Percentiles rank a stretch among this genome's conserved stretches.
phyloP scores from a whole-genome alignment of 495 filamentous ascomycete species.

The Tetracladium marchalianum region DNA sequence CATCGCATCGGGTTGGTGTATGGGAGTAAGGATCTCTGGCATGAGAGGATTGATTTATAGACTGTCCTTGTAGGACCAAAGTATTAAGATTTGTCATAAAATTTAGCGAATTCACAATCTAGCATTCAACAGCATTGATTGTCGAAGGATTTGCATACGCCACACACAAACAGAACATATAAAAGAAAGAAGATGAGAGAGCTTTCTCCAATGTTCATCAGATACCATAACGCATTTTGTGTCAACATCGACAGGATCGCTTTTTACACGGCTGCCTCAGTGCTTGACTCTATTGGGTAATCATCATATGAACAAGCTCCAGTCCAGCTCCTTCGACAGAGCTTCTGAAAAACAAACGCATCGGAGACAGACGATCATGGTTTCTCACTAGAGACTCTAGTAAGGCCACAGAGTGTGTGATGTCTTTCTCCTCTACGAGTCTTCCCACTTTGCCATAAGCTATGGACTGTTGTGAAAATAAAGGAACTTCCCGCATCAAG shows the following conservation, averaged over 20 bases:
- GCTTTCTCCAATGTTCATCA: constrained; percentile 55
- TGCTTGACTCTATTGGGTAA: constrained; percentile 99
- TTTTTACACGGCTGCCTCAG: constrained; percentile 56
- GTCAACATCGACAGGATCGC: constrained; percentile 52
- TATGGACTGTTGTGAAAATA: constrained; percentile 46
- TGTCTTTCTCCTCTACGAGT: constrained; percentile 5
- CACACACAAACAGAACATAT: background rate
- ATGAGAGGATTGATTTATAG: constrained; percentile 1
- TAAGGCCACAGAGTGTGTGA: constrained; percentile 13
- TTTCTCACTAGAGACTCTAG: constrained; percentile 19
- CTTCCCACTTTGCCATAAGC: constrained; percentile 55
- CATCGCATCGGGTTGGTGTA: background rate
- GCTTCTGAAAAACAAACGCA: constrained; percentile 31
- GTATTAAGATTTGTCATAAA: too few species aligned
- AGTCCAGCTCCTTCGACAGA: constrained; percentile 61
- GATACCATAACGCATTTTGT: constrained; percentile 77
- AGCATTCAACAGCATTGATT: too few species aligned
- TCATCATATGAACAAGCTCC: constrained; percentile 82
- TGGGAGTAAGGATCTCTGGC: constrained; percentile 3
- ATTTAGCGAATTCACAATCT: too few species aligned
- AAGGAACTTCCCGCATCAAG: constrained; percentile 89
- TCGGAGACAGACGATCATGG: constrained; percentile 15
- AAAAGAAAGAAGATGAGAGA: background rate
- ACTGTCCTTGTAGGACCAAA: background rate
- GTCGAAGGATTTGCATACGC: background rate